Evolutionary conservation across 2,329 filamentous ascomycete genomes (phyloP).

Genomic region (Pseudopyrenochaeta lycopersici): DNA sequence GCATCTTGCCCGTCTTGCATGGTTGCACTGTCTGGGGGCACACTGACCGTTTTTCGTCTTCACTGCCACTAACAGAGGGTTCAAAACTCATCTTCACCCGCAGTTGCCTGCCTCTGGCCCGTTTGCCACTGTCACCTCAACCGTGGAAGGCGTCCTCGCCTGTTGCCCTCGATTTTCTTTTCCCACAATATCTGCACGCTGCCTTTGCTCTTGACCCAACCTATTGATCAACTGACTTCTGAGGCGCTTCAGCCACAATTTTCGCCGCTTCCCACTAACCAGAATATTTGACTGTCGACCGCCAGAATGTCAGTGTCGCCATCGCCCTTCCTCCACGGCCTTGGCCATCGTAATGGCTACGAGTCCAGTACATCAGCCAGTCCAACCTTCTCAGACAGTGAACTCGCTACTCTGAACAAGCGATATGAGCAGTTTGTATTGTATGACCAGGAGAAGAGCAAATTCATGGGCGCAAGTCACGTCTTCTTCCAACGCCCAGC

Average conservation of each 20-base stretch:
- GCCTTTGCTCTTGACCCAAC: not conserved
- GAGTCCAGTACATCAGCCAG: not conserved
- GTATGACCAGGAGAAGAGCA: constrained; percentile 41
- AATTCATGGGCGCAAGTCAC: constrained; percentile 42
- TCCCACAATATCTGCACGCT: not conserved
- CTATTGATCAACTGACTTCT: not conserved
- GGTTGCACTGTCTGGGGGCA: constrained; percentile 19
- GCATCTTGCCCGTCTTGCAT: constrained; percentile 20
- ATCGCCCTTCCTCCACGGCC: constrained; percentile 15
- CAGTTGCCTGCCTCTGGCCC: constrained; percentile 8
- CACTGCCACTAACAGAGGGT: constrained; percentile 8
- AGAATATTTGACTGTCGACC: not conserved
- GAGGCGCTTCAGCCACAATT: not conserved
- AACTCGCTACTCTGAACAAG: constrained; percentile 30
- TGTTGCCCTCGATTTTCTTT: constrained; percentile 1
- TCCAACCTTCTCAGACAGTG: constrained; percentile 1
- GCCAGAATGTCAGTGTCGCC: constrained; percentile 30
- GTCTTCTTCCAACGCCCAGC: not conserved
- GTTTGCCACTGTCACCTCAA: not conserved
- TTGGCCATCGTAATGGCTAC: constrained; percentile 2
- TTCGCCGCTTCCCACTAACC: not conserved
- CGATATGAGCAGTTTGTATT: constrained; percentile 43
- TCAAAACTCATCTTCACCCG: constrained; percentile 18
- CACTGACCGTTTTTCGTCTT: constrained; percentile 13
- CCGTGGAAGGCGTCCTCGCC: constrained; percentile 2